Evolutionary conservation across 345 rosid species (phyloP), one percentile per base, ranked within the genome.

Genomic region (Ailanthus altissimus): DNA sequence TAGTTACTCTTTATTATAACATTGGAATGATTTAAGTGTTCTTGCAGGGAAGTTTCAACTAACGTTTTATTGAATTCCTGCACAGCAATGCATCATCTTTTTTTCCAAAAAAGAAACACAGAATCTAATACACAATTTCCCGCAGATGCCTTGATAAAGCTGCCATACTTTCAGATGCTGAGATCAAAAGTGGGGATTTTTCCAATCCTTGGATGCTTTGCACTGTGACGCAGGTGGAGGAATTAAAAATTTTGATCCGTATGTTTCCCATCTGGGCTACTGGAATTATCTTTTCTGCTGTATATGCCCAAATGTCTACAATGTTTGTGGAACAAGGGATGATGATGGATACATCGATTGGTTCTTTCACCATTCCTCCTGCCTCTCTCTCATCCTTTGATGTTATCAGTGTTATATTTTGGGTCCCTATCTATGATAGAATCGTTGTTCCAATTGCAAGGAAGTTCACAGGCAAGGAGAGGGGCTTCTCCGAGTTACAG

Each of bases 221-320:
- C 85, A 91, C 91, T 1, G 92, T 93, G 8, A 95, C 99, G 6
- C 98, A 95, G 77, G 97, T 95, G 9, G 99, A 95, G 85, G 99
- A 95, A 82, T 79, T 95, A 69, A 95, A 93, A 85, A 93, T 95
- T 75, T 77, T 93, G 86, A 81, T 90, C 56, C 92, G 98, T 43
- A 89, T 95, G 98, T 90, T 93, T 74, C 98, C 98, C 16, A 88
- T 95, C 42, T 95, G 99, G 99, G 96, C 94, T 63, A 89, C 93
- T 1, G 98, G 97, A 71, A 93, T 95, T n/a, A 80, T 91, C 42
- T 95, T 95, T 79, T 83, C 92, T 21, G 96, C 96, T 7, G 92
- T 91, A 2, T 85, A 93, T 57, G 92, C 97, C 28, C 99, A 95
- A 74, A 93, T 90, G 88, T 89, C 94, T 5, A 91, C 98, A 12